Evolutionary conservation across 169 alveolate species (phyloP).

Genomic region (Plasmodium relictum): DNA sequence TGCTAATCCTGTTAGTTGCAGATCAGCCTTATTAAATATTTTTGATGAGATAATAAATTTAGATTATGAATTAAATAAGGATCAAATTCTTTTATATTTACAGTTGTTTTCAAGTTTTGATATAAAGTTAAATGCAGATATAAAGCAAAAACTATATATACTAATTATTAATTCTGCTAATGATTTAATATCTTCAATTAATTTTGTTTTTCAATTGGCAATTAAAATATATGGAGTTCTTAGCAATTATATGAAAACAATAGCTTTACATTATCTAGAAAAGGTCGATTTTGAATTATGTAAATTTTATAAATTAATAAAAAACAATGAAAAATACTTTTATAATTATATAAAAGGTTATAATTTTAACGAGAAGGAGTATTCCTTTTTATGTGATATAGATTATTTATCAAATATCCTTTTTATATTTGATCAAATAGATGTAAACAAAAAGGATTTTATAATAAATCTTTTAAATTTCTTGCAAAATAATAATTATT

Average conservation of each 20-base stretch:
- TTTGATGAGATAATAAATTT: conserved; percentile 55
- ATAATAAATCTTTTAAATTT: conserved; percentile 25
- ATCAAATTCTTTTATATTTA: conserved; percentile 36
- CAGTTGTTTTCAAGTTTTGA: conserved; percentile 58
- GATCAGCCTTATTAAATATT: conserved; percentile 64
- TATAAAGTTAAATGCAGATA: conserved; percentile 43
- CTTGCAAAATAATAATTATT: conserved; percentile 27
- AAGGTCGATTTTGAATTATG: conserved; percentile 44
- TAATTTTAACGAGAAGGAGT: neutral
- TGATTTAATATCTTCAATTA: neutral
- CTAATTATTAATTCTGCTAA: conserved; percentile 18
- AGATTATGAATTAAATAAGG: conserved; percentile 40
- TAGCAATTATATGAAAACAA: conserved; percentile 62
- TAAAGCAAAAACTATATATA: conserved; percentile 49
- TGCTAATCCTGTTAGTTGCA: conserved; percentile 36
- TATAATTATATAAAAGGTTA: neutral
- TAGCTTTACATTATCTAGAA: conserved; percentile 37
- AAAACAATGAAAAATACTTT: conserved; percentile 1
- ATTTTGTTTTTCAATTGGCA: conserved; percentile 22
- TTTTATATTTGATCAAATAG: conserved; percentile 77
- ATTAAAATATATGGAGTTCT: conserved; percentile 39
- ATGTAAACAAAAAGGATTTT: conserved; percentile 59
- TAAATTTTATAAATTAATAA: conserved; percentile 8
- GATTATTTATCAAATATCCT: conserved; percentile 21
- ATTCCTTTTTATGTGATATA: conserved; percentile 13